These are phyloP conservation scores for Pilasporangium apinafurcum DNA, from an alignment of 352 stramenopile genomes.

Conservation along the genomic window DNA sequence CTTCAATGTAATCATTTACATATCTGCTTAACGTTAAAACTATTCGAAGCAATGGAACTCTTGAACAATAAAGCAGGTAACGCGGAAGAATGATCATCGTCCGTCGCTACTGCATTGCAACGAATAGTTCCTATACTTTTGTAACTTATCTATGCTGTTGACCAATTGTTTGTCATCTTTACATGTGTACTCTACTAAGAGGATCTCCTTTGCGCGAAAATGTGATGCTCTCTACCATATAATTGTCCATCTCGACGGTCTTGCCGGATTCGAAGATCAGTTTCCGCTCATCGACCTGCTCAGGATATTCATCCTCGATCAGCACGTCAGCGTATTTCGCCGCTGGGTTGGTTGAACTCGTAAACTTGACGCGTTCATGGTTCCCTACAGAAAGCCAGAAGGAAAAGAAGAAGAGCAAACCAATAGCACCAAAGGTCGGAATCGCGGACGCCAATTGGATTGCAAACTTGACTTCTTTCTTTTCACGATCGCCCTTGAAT, in stretches of 20 bases:
- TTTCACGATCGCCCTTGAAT: constrained; percentile 8
- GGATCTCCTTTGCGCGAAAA: constrained; percentile 9
- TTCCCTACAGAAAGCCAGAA: constrained; percentile 39
- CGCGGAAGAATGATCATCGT: too few species aligned
- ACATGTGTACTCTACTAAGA: constrained; percentile 1
- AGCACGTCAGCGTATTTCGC: constrained; percentile 51
- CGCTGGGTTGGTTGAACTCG: constrained; percentile 16
- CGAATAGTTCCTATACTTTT: too few species aligned
- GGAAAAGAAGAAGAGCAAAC: constrained; percentile 8
- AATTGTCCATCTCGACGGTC: constrained; percentile 60
- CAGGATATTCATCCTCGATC: constrained; percentile 59
- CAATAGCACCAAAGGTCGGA: constrained; percentile 26
- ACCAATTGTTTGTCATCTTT: too few species aligned
- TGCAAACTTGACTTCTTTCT: constrained; percentile 38
- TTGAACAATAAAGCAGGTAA: too few species aligned
- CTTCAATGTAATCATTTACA: too few species aligned
- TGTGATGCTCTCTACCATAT: constrained; percentile 30
- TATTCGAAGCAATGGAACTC: too few species aligned
- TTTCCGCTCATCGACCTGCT: constrained; percentile 37
- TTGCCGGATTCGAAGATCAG: constrained; percentile 66
- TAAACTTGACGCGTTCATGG: constrained; percentile 44
- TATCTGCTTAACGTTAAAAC: too few species aligned
- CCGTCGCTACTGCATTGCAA: too few species aligned
- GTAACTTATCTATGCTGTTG: too few species aligned
- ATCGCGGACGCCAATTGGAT: constrained; percentile 47